phyloP scores from a whole-genome alignment of 2,329 filamentous ascomycete species.

The Peltaster fructicola region DNA sequence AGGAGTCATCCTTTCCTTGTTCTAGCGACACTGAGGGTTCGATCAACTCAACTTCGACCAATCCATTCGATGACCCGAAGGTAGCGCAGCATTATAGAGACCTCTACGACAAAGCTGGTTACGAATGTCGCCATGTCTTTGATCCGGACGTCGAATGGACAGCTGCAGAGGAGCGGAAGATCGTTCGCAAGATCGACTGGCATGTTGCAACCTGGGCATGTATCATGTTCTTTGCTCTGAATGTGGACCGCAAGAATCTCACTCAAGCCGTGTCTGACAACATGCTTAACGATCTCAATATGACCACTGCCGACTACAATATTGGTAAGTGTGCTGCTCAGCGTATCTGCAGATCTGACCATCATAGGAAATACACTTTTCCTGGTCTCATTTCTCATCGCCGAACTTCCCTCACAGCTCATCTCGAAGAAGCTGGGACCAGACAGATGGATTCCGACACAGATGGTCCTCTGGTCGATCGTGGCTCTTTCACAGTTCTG shows the following conservation, averaged over 20 bases:
- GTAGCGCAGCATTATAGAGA: conserved; percentile 36
- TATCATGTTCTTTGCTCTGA: conserved; percentile 7
- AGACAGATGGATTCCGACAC: conserved; percentile 24
- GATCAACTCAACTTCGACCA: no score
- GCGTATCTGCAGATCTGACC: conserved; percentile 9
- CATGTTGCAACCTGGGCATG: conserved; percentile 12
- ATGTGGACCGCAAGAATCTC: conserved; percentile 3
- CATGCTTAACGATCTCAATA: conserved; percentile 20
- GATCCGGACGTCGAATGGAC: conserved; percentile 30
- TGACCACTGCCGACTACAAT: conserved; percentile 31
- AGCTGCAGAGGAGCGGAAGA: conserved; percentile 24
- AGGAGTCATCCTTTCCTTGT: no score
- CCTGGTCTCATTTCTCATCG: conserved; percentile 24
- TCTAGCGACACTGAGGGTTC: no score
- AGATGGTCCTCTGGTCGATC: conserved; percentile 20
- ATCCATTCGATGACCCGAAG: conserved; percentile 31
- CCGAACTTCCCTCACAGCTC: conserved; percentile 33
- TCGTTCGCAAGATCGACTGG: conserved; percentile 13
- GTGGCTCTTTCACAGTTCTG: conserved; percentile 21
- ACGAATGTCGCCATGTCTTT: conserved; percentile 33
- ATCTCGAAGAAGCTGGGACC: conserved; percentile 35
- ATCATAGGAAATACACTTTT: no score
- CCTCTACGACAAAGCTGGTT: conserved; percentile 36
- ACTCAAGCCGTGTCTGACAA: conserved; percentile 7
- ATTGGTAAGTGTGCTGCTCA: no score